phyloP scores from a whole-genome alignment of 352 stramenopile genomes.

The Phytopythium kandeliae region DNA sequence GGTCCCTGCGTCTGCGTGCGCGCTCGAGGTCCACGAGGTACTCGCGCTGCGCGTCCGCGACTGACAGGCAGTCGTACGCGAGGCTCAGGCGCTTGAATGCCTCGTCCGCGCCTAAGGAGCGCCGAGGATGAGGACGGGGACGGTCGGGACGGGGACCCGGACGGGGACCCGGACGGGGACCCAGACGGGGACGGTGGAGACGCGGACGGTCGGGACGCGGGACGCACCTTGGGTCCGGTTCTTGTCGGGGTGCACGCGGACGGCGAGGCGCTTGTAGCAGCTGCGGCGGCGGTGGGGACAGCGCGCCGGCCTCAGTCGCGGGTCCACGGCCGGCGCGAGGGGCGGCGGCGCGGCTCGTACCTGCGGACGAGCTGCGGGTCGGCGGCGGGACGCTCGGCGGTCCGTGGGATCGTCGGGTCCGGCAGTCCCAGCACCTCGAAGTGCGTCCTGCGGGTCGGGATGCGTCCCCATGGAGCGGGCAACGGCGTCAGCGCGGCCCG shows the following conservation, averaged over 20 bases:
- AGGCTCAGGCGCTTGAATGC: slow-evolving; percentile 76
- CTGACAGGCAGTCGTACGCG: slow-evolving; percentile 68
- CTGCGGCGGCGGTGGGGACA: slow-evolving; percentile 8
- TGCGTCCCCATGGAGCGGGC: too few relatives aligned
- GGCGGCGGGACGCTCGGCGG: slow-evolving; percentile 9
- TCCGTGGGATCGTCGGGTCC: neutral
- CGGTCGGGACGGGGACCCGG: too few relatives aligned
- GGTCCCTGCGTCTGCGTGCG: neutral
- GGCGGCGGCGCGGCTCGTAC: slow-evolving; percentile 6
- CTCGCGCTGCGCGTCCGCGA: slow-evolving; percentile 36
- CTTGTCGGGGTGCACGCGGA: slow-evolving; percentile 60
- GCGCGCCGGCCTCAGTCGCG: too few relatives aligned
- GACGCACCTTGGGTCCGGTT: slow-evolving; percentile 29
- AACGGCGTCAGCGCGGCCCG: neutral
- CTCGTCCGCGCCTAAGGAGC: slow-evolving; percentile 47
- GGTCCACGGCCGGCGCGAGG: too few relatives aligned
- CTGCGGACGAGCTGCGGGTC: slow-evolving; percentile 25
- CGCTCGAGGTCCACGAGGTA: slow-evolving; percentile 36
- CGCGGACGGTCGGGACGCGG: too few relatives aligned
- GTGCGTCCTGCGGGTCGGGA: slow-evolving; percentile 26
- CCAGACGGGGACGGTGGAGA: too few relatives aligned
- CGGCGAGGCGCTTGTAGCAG: slow-evolving; percentile 45
- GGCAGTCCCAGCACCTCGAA: slow-evolving; percentile 37
- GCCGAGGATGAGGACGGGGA: too few relatives aligned
- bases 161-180: too few relatives aligned